A percentile compares a stretch with the other conserved stretches of the same genome.
phyloP scores from a whole-genome alignment of 2,329 filamentous ascomycete species.

The Westerdykella ornata region DNA sequence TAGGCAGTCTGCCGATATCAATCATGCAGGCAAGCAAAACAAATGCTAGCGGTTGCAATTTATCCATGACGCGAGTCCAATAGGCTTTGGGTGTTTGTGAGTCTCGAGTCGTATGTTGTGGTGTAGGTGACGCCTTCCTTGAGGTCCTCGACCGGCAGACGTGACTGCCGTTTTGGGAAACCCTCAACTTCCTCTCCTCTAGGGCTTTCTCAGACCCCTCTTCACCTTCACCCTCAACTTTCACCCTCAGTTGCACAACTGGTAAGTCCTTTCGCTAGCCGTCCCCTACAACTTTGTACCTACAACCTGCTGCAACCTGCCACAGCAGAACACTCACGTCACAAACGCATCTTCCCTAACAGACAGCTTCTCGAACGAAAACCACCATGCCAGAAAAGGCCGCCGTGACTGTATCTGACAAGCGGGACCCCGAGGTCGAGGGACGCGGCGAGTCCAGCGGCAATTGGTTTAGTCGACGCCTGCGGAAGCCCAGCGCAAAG shows the following conservation, averaged over 20 bases:
- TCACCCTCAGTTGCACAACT: neutral
- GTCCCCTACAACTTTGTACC: too few species aligned
- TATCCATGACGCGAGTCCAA: too few species aligned
- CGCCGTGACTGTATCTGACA: conserved; percentile 1
- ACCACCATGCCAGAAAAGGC: neutral
- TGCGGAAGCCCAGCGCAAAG: conserved; percentile 17
- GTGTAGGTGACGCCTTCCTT: neutral
- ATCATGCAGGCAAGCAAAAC: neutral
- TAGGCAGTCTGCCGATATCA: neutral
- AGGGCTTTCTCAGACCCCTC: neutral
- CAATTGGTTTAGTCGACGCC: conserved; percentile 22
- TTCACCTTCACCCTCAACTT: neutral
- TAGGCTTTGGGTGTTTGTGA: too few species aligned
- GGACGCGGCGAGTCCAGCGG: neutral
- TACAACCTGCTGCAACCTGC: too few species aligned
- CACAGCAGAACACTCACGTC: neutral
- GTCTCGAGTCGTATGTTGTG: neutral
- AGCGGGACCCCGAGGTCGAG: conserved; percentile 13
- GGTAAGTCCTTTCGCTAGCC: too few species aligned
- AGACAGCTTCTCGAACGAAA: neutral
- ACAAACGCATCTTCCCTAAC: neutral
- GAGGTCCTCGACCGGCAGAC: too few species aligned
- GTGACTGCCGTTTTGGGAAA: neutral
- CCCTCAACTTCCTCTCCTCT: neutral
- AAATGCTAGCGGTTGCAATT: neutral